Conservation (phyloP, 2,329 filamentous ascomycete genomes). For the Cryphonectria naterciae region DNA sequence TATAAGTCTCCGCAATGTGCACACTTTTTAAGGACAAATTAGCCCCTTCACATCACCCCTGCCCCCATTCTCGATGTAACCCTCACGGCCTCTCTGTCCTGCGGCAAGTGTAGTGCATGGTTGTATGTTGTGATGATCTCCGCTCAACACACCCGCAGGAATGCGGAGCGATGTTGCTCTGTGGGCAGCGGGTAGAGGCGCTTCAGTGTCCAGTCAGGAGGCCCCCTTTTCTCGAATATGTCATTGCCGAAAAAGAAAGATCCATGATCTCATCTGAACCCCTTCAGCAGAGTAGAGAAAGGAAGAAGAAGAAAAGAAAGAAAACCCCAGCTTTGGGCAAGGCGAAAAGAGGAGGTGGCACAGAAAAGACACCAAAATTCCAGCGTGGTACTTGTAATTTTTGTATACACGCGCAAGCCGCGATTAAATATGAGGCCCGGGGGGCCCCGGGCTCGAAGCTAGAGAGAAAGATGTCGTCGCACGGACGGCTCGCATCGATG, state of each 20-base stretch:
- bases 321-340: neutral
- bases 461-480: slow-evolving; percentile 4
- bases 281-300: neutral
- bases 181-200: slow-evolving; percentile 12
- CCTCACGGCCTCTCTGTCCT: neutral
- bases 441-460: neutral
- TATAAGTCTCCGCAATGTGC: slow-evolving; percentile 15
- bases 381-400: neutral
- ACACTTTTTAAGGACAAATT: slow-evolving; percentile 4
- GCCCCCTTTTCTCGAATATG: neutral
- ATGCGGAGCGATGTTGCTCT: slow-evolving; percentile 8
- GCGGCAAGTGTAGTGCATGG: neutral
- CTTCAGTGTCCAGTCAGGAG: slow-evolving; percentile 14
- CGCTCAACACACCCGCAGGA: neutral
- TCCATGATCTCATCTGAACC: neutral
- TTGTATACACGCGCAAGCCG: slow-evolving; percentile 23
- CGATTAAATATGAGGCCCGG: neutral
- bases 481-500: slow-evolving; percentile 1
- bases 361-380: neutral
- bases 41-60: slow-evolving; percentile 7
- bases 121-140: slow-evolving; percentile 11
- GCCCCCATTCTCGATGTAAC: slow-evolving; percentile 13
- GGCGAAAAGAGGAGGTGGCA: neutral
- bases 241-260: neutral
- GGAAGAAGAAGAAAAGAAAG: neutral